phyloP scores from a whole-genome alignment of 306 rosid genomes.

The Castanospermum australe region DNA sequence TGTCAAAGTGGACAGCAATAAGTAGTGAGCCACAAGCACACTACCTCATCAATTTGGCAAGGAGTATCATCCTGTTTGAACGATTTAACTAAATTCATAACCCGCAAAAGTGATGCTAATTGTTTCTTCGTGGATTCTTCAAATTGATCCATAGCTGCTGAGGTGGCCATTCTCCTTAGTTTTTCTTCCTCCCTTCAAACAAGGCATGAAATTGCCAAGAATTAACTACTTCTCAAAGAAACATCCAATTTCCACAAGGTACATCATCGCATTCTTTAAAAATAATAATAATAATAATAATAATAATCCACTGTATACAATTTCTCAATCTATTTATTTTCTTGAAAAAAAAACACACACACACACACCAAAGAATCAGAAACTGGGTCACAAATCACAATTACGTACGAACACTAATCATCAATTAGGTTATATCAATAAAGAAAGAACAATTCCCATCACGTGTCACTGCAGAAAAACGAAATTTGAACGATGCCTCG shows the following conservation, averaged over 20 bases:
- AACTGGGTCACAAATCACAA: not conserved
- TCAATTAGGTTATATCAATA: not conserved
- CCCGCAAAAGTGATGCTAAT: conserved; percentile 32
- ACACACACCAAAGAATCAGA: not conserved
- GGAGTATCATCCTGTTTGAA: conserved; percentile 54
- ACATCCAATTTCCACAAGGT: not conserved
- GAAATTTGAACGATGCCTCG: not conserved
- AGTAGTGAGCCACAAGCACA: not conserved
- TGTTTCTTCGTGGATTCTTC: conserved; percentile 46
- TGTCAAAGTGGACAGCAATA: not conserved
- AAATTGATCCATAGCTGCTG: conserved; percentile 28
- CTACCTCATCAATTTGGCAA: conserved; percentile 67
- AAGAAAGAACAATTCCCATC: not conserved
- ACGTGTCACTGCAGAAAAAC: not conserved
- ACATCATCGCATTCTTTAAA: not conserved
- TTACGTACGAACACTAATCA: not conserved
- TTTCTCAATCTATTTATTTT: not conserved
- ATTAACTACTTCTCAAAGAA: not conserved
- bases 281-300: not conserved
- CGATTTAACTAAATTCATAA: conserved; percentile 10
- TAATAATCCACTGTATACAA: not conserved
- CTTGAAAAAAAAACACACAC: not conserved
- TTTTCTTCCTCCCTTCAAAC: not conserved
- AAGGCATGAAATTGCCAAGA: conserved; percentile 5
- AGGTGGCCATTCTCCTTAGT: conserved; percentile 9